phyloP scores from a whole-genome alignment of 148 eudicot genomes.

The Nepenthes mirabilis region DNA sequence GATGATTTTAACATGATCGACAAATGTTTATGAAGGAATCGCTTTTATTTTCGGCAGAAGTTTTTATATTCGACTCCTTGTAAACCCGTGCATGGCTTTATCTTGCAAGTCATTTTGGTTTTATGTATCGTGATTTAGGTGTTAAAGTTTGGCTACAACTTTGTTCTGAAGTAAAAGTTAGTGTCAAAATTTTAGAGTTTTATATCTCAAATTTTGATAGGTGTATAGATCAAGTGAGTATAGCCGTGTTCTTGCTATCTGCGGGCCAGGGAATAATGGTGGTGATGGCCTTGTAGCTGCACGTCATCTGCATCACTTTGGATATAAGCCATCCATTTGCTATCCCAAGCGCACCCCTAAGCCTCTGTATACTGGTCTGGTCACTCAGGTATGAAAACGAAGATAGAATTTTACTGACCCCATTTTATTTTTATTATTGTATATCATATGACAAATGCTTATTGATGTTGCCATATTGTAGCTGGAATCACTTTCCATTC shows the following conservation, averaged over 20 bases:
- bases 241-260: constrained; percentile 70
- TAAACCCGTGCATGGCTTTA: no score
- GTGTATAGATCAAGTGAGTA: constrained; percentile 59
- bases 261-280: constrained; percentile 99
- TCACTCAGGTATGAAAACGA: constrained; percentile 62
- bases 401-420: constrained; percentile 1
- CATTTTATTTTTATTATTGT: background rate
- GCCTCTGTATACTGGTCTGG: constrained; percentile 78
- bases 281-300: constrained; percentile 99
- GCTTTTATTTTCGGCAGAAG: no score
- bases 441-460: constrained; percentile 10
- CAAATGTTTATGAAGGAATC: no score
- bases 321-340: constrained; percentile 71
- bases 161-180: no score
- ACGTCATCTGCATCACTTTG: constrained; percentile 90
- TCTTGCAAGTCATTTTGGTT: no score
- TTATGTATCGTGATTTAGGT: no score
- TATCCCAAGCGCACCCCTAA: constrained; percentile 92
- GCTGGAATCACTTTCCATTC: constrained; percentile 83
- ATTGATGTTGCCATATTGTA: constrained; percentile 23
- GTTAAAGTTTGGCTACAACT: no score
- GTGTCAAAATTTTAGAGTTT: background rate
- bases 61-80: no score
- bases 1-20: no score
- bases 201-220: constrained; percentile 22